Evolutionary conservation across 2,329 filamentous ascomycete species (phyloP).

Genomic region (Cladosporium sp.): DNA sequence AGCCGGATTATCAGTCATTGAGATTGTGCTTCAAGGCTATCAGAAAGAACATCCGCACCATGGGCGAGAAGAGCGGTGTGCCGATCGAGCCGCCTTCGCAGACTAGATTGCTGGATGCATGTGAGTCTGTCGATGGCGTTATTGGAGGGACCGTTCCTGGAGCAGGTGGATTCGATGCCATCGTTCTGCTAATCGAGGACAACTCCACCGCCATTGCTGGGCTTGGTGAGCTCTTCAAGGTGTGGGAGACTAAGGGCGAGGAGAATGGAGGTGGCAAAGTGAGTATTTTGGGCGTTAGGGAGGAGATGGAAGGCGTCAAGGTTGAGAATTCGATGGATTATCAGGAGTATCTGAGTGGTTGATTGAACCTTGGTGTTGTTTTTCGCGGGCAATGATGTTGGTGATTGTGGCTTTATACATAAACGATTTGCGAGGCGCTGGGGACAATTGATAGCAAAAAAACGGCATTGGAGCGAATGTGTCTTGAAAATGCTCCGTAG

Average conservation of each 20-base stretch:
- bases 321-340: conserved; percentile 38
- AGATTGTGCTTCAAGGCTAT: conserved; percentile 48
- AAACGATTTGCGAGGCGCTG: no score
- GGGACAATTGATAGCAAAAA: no score
- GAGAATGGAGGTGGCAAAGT: conserved; percentile 50
- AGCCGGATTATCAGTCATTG: conserved; percentile 49
- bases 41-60: conserved; percentile 62
- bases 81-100: conserved; percentile 87
- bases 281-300: conserved; percentile 62
- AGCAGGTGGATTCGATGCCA: conserved; percentile 87
- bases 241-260: conserved; percentile 54
- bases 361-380: no score
- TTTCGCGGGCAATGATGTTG: no score
- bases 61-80: conserved; percentile 69
- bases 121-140: conserved; percentile 68
- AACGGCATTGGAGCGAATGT: no score
- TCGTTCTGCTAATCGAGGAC: conserved; percentile 74
- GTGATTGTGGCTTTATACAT: no score
- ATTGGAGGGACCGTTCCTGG: conserved; percentile 90
- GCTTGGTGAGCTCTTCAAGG: conserved; percentile 58
- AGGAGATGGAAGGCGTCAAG: conserved; percentile 64
- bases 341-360: conserved; percentile 27
- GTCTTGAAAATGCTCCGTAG: no score
- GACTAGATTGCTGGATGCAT: conserved; percentile 75
- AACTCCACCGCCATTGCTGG: conserved; percentile 57